Conservation (phyloP, 169 alveolate species). For the Plasmodium gallinaceum region DNA sequence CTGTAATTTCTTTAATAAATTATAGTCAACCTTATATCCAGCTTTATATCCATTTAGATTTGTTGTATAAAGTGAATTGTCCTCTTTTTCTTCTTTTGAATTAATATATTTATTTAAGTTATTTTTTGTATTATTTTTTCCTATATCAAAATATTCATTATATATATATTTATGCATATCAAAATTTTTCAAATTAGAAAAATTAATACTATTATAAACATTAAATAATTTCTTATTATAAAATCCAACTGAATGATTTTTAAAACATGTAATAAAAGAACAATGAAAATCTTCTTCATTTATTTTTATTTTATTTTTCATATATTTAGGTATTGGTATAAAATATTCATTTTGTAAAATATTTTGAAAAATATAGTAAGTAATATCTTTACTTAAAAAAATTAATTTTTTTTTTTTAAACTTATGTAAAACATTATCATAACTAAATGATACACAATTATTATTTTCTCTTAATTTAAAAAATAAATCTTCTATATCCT, state of each 20-base stretch:
- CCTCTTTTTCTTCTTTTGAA: neutral
- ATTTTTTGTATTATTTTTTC: neutral
- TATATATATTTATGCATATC: conserved; percentile 59
- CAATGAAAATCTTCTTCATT: conserved; percentile 52
- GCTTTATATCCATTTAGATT: conserved; percentile 38
- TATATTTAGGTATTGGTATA: conserved; percentile 74
- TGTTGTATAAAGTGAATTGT: neutral
- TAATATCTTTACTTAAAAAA: conserved; percentile 58
- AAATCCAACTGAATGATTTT: conserved; percentile 59
- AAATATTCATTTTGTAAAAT: conserved; percentile 64
- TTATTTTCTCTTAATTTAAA: neutral
- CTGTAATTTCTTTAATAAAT: conserved; percentile 21
- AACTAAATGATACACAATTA: neutral
- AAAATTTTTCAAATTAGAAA: conserved; percentile 50
- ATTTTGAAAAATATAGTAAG: conserved; percentile 41
- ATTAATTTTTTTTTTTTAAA: conserved; percentile 43
- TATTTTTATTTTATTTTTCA: conserved; percentile 68
- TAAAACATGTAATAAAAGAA: conserved; percentile 37
- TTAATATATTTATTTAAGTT: conserved; percentile 22
- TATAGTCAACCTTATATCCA: conserved; percentile 44
- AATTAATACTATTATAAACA: conserved; percentile 26
- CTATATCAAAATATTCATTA: conserved; percentile 44
- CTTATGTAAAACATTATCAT: conserved; percentile 8
- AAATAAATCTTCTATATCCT: neutral
- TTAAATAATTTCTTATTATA: conserved; percentile 66